phyloP scores from a whole-genome alignment of 148 eudicot genomes.

The Chenopodium album region DNA sequence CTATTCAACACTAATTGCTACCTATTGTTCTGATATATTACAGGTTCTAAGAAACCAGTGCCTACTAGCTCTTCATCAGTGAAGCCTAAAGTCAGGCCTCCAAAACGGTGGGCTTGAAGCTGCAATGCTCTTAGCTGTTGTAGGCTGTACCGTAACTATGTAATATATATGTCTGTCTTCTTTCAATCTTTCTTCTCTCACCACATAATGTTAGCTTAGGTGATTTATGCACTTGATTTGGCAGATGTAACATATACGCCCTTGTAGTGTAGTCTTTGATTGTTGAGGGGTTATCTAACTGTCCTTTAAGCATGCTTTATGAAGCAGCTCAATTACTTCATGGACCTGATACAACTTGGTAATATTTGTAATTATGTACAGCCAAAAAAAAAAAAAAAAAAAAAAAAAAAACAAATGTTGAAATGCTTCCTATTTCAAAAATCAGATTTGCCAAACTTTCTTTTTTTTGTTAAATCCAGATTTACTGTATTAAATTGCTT shows the following conservation, averaged over 20 bases:
- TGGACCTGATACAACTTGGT: neutral
- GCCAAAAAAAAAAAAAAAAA: no score
- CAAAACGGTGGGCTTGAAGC: constrained; percentile 36
- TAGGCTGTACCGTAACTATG: constrained; percentile 6
- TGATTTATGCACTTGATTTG: neutral
- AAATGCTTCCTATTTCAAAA: neutral
- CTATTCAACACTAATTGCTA: neutral
- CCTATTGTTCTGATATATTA: neutral
- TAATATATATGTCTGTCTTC: neutral
- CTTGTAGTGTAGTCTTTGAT: neutral
- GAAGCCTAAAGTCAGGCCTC: constrained; percentile 39
- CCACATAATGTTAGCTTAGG: neutral
- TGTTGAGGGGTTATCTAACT: neutral
- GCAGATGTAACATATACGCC: constrained; percentile 10
- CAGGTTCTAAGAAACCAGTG: constrained; percentile 37
- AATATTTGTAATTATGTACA: constrained; percentile 4
- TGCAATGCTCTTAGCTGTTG: constrained; percentile 19
- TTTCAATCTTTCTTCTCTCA: neutral
- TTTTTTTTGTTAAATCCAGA: neutral
- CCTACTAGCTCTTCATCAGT: constrained; percentile 27
- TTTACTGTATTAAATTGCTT: no score
- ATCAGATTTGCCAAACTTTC: neutral
- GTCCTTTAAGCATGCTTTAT: neutral
- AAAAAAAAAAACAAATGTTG: no score
- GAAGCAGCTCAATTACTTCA: neutral